phyloP scores from a whole-genome alignment of 441 rosid species.

The Erysimum pusillum region DNA sequence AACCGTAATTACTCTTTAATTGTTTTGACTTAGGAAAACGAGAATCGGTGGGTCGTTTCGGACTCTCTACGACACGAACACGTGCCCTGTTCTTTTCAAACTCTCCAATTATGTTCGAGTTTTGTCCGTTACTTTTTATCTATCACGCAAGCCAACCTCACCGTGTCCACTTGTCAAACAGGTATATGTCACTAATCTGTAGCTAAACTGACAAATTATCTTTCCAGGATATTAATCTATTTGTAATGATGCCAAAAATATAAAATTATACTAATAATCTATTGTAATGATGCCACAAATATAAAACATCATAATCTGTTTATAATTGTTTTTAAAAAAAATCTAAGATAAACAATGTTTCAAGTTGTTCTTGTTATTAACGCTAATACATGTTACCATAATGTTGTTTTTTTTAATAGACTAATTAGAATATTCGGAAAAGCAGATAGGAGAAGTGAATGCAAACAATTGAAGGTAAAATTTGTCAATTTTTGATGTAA shows the following conservation, averaged over 20 bases:
- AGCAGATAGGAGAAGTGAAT: background rate
- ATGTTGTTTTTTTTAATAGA: background rate
- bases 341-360: background rate
- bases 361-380: background rate
- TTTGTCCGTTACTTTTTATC: slow-evolving; percentile 38
- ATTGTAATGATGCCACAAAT: too few species aligned
- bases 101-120: slow-evolving; percentile 31
- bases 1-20: background rate
- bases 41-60: slow-evolving; percentile 12
- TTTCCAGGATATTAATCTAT: background rate
- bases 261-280: too few species aligned
- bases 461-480: background rate
- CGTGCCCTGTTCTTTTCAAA: slow-evolving; percentile 36
- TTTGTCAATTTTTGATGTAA: background rate
- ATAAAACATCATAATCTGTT: background rate
- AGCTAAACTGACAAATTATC: slow-evolving; percentile 17
- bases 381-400: background rate
- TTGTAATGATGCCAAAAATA: background rate
- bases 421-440: background rate
- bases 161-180: slow-evolving; percentile 18
- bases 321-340: too few species aligned
- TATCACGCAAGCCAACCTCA: slow-evolving; percentile 30
- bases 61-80: slow-evolving; percentile 38
- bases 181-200: slow-evolving; percentile 15
- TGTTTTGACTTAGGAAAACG: slow-evolving; percentile 5